Evolutionary conservation across 306 rosid species (phyloP), one percentile per base, ranked within the genome.

Genomic region (Fagus sylvatica): DNA sequence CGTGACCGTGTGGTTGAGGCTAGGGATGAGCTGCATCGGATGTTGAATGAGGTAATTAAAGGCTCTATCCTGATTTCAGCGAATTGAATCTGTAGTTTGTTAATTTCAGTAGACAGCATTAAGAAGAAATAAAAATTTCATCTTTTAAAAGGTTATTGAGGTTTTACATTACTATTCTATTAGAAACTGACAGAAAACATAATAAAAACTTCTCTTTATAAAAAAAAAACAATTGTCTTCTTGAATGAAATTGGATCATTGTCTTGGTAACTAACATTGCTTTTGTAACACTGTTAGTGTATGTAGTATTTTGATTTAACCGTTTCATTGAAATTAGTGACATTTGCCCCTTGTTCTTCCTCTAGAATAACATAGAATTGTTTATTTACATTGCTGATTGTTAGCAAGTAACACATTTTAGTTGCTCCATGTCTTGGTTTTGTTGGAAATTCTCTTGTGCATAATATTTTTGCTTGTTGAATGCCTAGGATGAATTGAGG

Each of bases 1-100:
- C 87, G 86, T n/a, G 92, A 86, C 59, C 80, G 86, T 84, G 84
- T 88, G 16, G 84, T 83, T 64, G 89, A 88, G 91, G 91, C 83
- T 9, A 78, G 86, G 53, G 83, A 86, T 72, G 87, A 84, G 81
- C 74, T 89, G 61, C 90, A 86, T 51, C 82, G 87, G 42, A 89
- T 86, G 89, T 83, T 88, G 83, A 88, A 88, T 84, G 92, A 86
- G 92, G 92, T 88, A 81, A 39, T 10, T 46, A 66, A 12, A 55
- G 12, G 40, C 28, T 41, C 4, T 1, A 4, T 11, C 7, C 17
- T 61, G n/a, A 11, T 61, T 3, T 61, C 2, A 4, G 7, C 3
- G 36, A 28, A 12, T 22, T 5, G 10, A 53, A 33, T 51, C 22
- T 8, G 1, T n/a, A 17, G 5, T 68, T 22, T n/a, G 54, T 46